phyloP scores from a whole-genome alignment of 495 filamentous ascomycete genomes.

The Tuber indicum region DNA sequence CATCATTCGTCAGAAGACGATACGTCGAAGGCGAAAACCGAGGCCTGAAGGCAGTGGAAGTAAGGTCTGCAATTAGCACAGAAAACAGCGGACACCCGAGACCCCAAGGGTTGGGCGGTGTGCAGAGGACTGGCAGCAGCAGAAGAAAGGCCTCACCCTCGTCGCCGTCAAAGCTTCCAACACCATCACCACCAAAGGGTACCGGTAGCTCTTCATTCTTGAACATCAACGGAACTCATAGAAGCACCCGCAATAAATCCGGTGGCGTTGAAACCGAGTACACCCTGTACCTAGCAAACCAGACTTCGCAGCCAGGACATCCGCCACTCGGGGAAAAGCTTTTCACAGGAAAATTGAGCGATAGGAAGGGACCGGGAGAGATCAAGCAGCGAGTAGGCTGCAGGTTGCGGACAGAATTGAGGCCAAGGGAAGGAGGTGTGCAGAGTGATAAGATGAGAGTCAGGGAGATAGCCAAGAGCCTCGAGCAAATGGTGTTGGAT shows the following conservation, averaged over 20 bases:
- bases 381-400: slow-evolving; percentile 29
- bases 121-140: neutral
- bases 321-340: slow-evolving; percentile 29
- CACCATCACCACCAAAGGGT: neutral
- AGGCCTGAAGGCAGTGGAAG: neutral
- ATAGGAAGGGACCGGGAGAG: slow-evolving; percentile 14
- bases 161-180: neutral
- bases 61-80: neutral
- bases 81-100: neutral
- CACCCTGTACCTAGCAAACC: slow-evolving; percentile 36
- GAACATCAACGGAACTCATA: slow-evolving; percentile 3
- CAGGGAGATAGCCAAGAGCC: slow-evolving; percentile 37
- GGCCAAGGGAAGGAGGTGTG: slow-evolving; percentile 26
- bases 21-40: neutral
- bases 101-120: neutral
- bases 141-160: neutral
- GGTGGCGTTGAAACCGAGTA: slow-evolving; percentile 31
- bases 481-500: slow-evolving; percentile 40
- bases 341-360: slow-evolving; percentile 31
- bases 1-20: neutral
- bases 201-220: neutral
- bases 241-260: slow-evolving; percentile 8
- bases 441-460: slow-evolving; percentile 26
- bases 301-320: neutral
- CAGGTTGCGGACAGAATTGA: slow-evolving; percentile 24